Conservation (phyloP, 1,284 basidiomycete genomes). For the Pseudozyma sp. region DNA sequence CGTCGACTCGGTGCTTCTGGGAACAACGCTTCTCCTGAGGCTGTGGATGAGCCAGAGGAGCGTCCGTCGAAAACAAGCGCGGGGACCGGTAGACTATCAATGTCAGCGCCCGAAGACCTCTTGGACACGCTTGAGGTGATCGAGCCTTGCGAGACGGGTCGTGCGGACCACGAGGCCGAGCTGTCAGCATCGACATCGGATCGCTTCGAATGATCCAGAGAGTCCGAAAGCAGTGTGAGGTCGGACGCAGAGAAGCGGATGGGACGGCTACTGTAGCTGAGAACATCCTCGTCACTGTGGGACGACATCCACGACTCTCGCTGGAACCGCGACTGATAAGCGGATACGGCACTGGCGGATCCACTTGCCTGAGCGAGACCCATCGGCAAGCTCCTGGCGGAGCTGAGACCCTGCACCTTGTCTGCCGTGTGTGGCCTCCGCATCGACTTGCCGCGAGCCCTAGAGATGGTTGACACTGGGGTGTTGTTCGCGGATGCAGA, state of each 20-base stretch:
- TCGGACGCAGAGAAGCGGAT: constrained; percentile 39
- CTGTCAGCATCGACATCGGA: background rate
- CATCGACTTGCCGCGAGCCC: constrained; percentile 21
- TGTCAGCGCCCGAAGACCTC: constrained; percentile 3
- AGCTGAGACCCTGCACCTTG: constrained; percentile 14
- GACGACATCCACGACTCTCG: constrained; percentile 37
- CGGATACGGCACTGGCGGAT: constrained; percentile 1
- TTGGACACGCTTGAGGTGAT: constrained; percentile 14
- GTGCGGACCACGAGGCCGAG: background rate
- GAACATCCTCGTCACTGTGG: constrained; percentile 11
- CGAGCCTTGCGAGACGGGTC: constrained; percentile 21
- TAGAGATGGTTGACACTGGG: constrained; percentile 19
- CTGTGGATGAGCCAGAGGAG: constrained; percentile 18
- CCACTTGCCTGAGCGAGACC: background rate
- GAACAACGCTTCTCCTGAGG: constrained; percentile 5
- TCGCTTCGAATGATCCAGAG: constrained; percentile 11
- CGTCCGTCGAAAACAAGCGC: constrained; percentile 33
- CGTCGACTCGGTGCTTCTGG: constrained; percentile 18
- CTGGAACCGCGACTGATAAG: constrained; percentile 15
- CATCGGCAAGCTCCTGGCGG: constrained; percentile 1
- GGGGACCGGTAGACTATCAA: constrained; percentile 9
- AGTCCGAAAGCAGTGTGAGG: constrained; percentile 15
- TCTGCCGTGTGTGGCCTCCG: constrained; percentile 32
- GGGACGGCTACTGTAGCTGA: constrained; percentile 7
- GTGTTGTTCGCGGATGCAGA: constrained; percentile 24